A percentile compares a stretch with the other conserved stretches of the same genome.
Evolutionary conservation across 306 rosid genomes (phyloP).

Genomic region (Prunus padus): DNA sequence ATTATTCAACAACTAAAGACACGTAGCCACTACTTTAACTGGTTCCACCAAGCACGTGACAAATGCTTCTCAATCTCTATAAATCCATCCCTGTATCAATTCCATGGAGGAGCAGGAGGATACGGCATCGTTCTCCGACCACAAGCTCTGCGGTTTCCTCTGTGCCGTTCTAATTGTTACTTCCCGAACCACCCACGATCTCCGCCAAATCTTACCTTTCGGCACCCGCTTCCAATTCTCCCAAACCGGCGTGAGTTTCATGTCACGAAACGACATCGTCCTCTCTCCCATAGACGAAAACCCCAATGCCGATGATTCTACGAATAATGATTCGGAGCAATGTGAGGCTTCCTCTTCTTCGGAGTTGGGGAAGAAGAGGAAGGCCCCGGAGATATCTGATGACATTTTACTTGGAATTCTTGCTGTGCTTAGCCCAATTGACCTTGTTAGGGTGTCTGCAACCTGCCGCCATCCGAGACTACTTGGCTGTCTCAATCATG

Average conservation of each 20-base stretch:
- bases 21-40: too few relatives aligned
- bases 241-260: conserved; percentile 33
- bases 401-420: conserved; percentile 62
- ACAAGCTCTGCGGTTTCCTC: conserved; percentile 84
- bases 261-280: conserved; percentile 44
- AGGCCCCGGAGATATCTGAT: conserved; percentile 48
- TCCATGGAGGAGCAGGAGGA: conserved; percentile 32
- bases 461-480: conserved; percentile 73
- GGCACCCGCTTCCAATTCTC: conserved; percentile 41
- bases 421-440: conserved; percentile 54
- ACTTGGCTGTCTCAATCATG: conserved; percentile 64
- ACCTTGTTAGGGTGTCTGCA: conserved; percentile 68
- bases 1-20: too few relatives aligned
- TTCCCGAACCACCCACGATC: conserved; percentile 3
- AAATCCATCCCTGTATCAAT: neutral
- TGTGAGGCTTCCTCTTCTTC: conserved; percentile 17
- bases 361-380: conserved; percentile 21
- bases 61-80: too few relatives aligned
- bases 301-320: neutral
- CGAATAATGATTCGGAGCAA: conserved; percentile 21
- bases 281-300: conserved; percentile 22
- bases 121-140: conserved; percentile 33
- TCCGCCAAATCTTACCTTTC: conserved; percentile 9
- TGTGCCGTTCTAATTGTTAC: conserved; percentile 51
- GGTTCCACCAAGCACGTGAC: too few relatives aligned